Evolutionary conservation across 2,329 filamentous ascomycete species (phyloP), one percentile per base, ranked within the genome.

Genomic region (Achaetomium macrosporum): DNA sequence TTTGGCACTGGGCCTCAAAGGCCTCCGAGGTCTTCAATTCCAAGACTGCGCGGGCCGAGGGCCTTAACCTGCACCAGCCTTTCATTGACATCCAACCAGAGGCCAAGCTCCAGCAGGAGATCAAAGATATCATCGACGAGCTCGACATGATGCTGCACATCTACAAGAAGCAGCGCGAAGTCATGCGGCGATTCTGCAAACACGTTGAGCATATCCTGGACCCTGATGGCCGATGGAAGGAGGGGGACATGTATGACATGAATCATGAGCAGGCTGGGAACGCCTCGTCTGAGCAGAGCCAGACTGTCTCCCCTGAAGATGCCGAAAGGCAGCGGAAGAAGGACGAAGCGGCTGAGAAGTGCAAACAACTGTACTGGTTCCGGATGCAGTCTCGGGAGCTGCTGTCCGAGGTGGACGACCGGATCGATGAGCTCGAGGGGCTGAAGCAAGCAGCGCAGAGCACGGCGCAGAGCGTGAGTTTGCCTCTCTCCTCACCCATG

Each of bases 41-140:
- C 19, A 55, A 50, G n/a, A 40, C 46, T 1, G 47, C 58, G 20
- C 25, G 42, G 16, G 33, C 51, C 50, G 36, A 50, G 25, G 50
- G 49, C 0, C 46, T 47, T 8, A 17, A 55, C 4, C 37, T 56
- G 9, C 43, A 51, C 11, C 39, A 47, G 9, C 56, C 51, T 7
- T 37, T 60, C 4, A 46, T 60, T 2, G 50, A 58, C n/a, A 53
- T 60, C n/a, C 35, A 60, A 20, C 49, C 54, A 2, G 58, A 60
- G 30, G 56, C 56, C 5, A 64, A 68, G 17, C 61, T 77, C 0
- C 68, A 74, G 31, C 61, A 65, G 0, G 74, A 77, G 47, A 70
- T 73, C 10, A 72, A 74, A 45, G 74, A 77, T 40, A 74, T 77
- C 19, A 59, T 72, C 1, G 74, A 76, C 13, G 74, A 78, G 54